Conservation (phyloP, 306 rosid genomes). For the Carpinus viminea region DNA sequence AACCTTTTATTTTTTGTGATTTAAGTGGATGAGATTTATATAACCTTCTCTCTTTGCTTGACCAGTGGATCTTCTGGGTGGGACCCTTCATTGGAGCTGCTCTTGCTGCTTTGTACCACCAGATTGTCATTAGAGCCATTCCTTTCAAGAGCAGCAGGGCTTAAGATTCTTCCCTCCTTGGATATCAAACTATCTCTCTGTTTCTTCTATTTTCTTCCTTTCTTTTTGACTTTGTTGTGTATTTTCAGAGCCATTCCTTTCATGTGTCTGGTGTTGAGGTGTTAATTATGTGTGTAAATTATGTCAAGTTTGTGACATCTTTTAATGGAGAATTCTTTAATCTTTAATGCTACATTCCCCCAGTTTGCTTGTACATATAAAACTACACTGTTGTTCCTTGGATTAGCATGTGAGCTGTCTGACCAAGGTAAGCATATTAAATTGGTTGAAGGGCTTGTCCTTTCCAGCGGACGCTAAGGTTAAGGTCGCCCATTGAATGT, state of each 20-base stretch:
- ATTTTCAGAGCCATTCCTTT: not conserved
- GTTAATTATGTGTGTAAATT: constrained; percentile 42
- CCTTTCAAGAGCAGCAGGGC: constrained; percentile 78
- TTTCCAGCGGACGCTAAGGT: too few species aligned
- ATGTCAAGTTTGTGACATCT: constrained; percentile 28
- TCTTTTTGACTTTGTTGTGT: constrained; percentile 5
- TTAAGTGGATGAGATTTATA: constrained; percentile 12
- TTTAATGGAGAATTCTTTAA: constrained; percentile 40
- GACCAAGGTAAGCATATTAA: too few species aligned
- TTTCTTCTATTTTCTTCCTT: not conserved
- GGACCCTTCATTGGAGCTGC: constrained; percentile 95
- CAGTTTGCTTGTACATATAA: too few species aligned
- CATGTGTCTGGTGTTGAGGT: constrained; percentile 20
- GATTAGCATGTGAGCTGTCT: too few species aligned
- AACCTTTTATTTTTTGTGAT: not conserved
- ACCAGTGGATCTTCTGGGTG: constrained; percentile 96
- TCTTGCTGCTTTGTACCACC: constrained; percentile 88
- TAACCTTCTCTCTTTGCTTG: not conserved
- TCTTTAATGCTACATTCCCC: not conserved
- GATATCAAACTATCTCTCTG: not conserved
- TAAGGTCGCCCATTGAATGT: too few species aligned
- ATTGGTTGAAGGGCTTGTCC: too few species aligned
- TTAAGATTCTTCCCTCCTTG: constrained; percentile 12
- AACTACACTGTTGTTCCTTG: too few species aligned
- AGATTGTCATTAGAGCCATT: constrained; percentile 85